phyloP scores from a whole-genome alignment of 2,329 filamentous ascomycete genomes.

The Emydomyces testavorans region DNA sequence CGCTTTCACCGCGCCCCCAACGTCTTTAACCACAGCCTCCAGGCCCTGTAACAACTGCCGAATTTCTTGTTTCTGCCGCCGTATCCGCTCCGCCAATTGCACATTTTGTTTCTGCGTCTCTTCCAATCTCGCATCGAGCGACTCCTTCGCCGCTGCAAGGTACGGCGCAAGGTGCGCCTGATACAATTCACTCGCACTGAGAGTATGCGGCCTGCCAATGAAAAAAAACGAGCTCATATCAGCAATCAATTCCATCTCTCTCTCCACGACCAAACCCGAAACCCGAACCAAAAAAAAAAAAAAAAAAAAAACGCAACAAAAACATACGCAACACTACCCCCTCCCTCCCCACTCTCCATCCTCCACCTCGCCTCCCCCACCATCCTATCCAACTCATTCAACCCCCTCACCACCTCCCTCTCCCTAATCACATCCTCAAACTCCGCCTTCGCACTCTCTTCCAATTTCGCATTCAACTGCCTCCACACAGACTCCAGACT shows the following conservation, averaged over 20 bases:
- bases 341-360: conserved; percentile 36
- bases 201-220: conserved; percentile 43
- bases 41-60: conserved; percentile 43
- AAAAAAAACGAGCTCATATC: neutral
- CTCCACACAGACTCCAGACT: conserved; percentile 47
- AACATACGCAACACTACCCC: conserved; percentile 39
- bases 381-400: conserved; percentile 51
- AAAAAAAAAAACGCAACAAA: neutral
- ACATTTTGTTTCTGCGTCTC: conserved; percentile 43
- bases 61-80: conserved; percentile 47
- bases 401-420: conserved; percentile 44
- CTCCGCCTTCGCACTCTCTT: conserved; percentile 46
- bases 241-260: neutral
- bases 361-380: conserved; percentile 47
- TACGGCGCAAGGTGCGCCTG: conserved; percentile 49
- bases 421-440: conserved; percentile 51
- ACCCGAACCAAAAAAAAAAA: neutral
- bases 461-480: conserved; percentile 48
- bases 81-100: conserved; percentile 41
- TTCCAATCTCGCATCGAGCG: conserved; percentile 41
- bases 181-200: conserved; percentile 46
- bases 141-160: conserved; percentile 40
- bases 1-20: conserved; percentile 41
- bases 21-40: conserved; percentile 46
- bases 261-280: neutral